Evolutionary conservation across 495 filamentous ascomycete species (phyloP).

Genomic region (Aspergillus egyptiacus): DNA sequence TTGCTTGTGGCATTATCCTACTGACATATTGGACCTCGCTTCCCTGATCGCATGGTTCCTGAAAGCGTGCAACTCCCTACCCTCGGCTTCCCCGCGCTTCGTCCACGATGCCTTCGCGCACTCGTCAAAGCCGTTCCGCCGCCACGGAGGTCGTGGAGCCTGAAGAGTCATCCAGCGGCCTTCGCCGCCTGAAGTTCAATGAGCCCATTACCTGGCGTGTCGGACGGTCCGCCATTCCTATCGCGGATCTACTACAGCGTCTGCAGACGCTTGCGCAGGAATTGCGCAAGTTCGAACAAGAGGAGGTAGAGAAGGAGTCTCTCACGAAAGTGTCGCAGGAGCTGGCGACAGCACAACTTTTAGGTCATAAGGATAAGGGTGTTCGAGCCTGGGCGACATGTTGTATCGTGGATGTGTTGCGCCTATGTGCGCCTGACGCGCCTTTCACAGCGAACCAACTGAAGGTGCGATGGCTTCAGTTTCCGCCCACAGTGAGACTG

Average conservation of each 20-base stretch:
- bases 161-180: constrained; percentile 28
- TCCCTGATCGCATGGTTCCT: constrained; percentile 19
- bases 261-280: constrained; percentile 78
- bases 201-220: constrained; percentile 88
- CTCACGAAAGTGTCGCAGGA: constrained; percentile 82
- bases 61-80: constrained; percentile 10
- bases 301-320: constrained; percentile 73
- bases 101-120: constrained; percentile 45
- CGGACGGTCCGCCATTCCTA: constrained; percentile 74
- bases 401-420: constrained; percentile 89
- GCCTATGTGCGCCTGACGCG: constrained; percentile 90
- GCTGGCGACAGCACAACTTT: constrained; percentile 71
- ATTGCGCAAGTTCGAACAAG: constrained; percentile 80
- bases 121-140: constrained; percentile 38
- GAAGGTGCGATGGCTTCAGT: constrained; percentile 54
- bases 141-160: constrained; percentile 32
- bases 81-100: constrained; percentile 24
- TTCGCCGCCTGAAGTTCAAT: constrained; percentile 57
- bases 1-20: not conserved
- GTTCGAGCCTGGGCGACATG: constrained; percentile 83
- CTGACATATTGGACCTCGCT: not conserved
- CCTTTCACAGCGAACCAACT: constrained; percentile 86
- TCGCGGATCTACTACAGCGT: constrained; percentile 73
- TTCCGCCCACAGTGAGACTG: not conserved
- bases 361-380: constrained; percentile 86